These are phyloP conservation scores for Phanerochaete sordida DNA, from an alignment of 768 basidiomycete species.

Conservation along the genomic window DNA sequence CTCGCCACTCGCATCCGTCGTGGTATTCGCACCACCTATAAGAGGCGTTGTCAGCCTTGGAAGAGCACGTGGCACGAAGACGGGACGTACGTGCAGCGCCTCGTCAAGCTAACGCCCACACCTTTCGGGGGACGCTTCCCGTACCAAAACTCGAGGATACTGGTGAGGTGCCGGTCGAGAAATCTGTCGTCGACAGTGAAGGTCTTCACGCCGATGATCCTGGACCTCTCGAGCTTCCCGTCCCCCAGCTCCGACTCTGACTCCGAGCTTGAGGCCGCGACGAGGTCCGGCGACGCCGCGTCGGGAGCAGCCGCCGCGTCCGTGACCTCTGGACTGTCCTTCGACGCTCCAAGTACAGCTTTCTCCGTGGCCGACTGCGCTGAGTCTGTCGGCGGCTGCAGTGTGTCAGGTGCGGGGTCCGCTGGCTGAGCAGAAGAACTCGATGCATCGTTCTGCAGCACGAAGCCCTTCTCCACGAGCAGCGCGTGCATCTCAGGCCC, in stretches of 20 bases:
- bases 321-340: background rate
- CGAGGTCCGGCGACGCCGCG: background rate
- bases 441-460: too few species aligned
- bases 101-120: slow-evolving; percentile 54
- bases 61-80: background rate
- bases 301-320: background rate
- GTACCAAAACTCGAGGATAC: slow-evolving; percentile 72
- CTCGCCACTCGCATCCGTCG: slow-evolving; percentile 78
- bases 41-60: slow-evolving; percentile 1
- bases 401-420: too few species aligned
- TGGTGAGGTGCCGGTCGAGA: slow-evolving; percentile 51
- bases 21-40: slow-evolving; percentile 69
- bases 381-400: too few species aligned
- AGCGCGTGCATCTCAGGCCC: too few species aligned
- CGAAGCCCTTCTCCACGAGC: too few species aligned
- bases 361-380: too few species aligned
- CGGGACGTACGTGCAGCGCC: slow-evolving; percentile 62
- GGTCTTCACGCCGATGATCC: slow-evolving; percentile 62
- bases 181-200: slow-evolving; percentile 52
- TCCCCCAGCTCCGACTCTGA: too few species aligned
- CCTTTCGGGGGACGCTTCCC: slow-evolving; percentile 68
- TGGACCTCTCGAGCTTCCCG: too few species aligned
- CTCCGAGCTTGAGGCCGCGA: background rate
- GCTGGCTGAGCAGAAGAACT: too few species aligned
- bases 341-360: background rate